Evolutionary conservation across 2,329 filamentous ascomycete genomes (phyloP).

Genomic region (Neurospora sp.): DNA sequence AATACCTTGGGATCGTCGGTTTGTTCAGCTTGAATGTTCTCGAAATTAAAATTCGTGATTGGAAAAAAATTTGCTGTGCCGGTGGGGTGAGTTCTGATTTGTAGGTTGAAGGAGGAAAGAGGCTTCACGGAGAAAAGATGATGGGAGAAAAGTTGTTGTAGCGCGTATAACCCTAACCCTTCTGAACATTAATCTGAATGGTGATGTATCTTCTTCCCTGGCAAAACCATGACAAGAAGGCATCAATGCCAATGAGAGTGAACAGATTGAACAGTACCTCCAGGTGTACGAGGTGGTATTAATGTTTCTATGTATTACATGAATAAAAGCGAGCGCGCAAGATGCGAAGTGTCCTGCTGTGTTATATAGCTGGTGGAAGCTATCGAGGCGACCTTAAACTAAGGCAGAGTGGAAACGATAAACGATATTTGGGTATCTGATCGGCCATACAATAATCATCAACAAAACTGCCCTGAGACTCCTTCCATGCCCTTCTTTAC

Average conservation of each 20-base stretch:
- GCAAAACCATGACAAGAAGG: background rate
- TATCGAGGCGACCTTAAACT: background rate
- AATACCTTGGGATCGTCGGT: fast-evolving
- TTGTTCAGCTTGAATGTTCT: background rate
- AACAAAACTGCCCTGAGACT: background rate
- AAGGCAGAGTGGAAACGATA: background rate
- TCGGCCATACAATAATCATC: background rate
- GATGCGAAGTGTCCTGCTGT: background rate
- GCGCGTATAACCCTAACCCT: background rate
- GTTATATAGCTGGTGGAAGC: background rate
- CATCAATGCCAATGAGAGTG: background rate
- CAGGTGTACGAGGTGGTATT: background rate
- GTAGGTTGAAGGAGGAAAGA: background rate
- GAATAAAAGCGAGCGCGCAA: background rate
- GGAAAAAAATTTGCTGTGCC: background rate
- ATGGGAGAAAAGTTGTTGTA: background rate
- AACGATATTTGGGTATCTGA: background rate
- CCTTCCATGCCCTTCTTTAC: background rate
- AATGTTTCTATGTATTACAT: background rate
- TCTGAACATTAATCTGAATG: background rate
- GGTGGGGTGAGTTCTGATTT: background rate
- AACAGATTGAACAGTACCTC: background rate
- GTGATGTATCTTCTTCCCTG: background rate
- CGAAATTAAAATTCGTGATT: background rate
- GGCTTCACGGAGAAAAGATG: background rate